Evolutionary conservation across 1,284 basidiomycete species (phyloP).

Genomic region (Earliella scabrosa): DNA sequence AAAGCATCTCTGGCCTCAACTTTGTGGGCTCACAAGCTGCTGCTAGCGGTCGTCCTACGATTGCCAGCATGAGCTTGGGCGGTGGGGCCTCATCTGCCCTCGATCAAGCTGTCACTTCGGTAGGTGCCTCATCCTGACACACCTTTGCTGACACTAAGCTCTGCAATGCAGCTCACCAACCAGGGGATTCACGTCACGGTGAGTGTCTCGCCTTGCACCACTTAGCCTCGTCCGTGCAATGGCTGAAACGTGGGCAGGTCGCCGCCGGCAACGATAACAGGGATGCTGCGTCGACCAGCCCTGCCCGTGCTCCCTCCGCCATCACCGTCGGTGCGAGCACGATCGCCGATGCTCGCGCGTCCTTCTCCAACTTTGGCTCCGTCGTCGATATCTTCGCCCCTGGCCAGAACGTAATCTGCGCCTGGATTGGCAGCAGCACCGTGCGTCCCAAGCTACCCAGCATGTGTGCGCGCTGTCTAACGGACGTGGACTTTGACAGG

Average conservation of each 20-base stretch:
- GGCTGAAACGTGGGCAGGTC: no score
- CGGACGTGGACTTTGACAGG: slow-evolving; percentile 8
- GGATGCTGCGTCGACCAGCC: slow-evolving; percentile 29
- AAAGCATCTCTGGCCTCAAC: slow-evolving; percentile 51
- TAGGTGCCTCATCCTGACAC: slow-evolving; percentile 9
- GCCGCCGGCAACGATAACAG: slow-evolving; percentile 35
- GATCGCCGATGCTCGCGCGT: slow-evolving; percentile 49
- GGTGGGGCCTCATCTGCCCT: slow-evolving; percentile 65
- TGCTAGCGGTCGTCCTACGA: slow-evolving; percentile 58
- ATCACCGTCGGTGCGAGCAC: slow-evolving; percentile 69
- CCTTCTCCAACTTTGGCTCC: slow-evolving; percentile 40
- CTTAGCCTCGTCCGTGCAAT: no score
- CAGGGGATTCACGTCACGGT: slow-evolving; percentile 38
- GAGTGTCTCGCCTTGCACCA: background rate
- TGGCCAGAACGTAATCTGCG: slow-evolving; percentile 38
- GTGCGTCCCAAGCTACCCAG: slow-evolving; percentile 13
- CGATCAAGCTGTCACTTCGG: slow-evolving; percentile 59
- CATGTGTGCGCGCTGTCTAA: background rate
- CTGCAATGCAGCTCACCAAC: slow-evolving; percentile 18
- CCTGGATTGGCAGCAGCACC: slow-evolving; percentile 27
- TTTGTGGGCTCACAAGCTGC: slow-evolving; percentile 47
- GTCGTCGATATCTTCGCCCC: slow-evolving; percentile 40
- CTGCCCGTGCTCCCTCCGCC: slow-evolving; percentile 41
- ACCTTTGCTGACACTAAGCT: background rate
- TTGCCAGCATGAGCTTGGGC: slow-evolving; percentile 77